A percentile compares a stretch with the other conserved stretches of the same genome.
phyloP scores from a whole-genome alignment of 371 early-diverging fungal genomes.

The Rhizopus microsporus region DNA sequence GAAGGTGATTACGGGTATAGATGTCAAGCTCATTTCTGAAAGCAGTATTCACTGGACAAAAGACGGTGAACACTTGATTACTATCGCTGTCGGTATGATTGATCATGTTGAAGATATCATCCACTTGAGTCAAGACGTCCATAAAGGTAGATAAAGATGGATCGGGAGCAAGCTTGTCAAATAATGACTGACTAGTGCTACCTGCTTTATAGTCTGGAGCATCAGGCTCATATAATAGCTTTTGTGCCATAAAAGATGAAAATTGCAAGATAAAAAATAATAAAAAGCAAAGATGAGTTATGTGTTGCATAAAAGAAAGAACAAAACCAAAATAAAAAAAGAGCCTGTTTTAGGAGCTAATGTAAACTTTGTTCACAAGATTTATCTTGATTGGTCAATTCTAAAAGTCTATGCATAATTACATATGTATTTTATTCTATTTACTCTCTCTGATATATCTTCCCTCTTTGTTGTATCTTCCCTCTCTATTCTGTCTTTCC shows the following conservation, averaged over 20 bases:
- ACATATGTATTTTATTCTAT: background rate
- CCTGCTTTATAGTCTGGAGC: conserved; percentile 35
- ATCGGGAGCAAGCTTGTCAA: conserved; percentile 51
- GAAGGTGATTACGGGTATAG: conserved; percentile 22
- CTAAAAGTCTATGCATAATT: too few relatives aligned
- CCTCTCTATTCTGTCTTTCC: background rate
- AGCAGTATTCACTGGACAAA: conserved; percentile 46
- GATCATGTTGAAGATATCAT: conserved; percentile 32
- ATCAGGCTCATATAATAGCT: conserved; percentile 39
- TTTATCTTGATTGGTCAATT: too few relatives aligned
- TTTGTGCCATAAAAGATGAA: conserved; percentile 9
- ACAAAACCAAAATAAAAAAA: too few relatives aligned
- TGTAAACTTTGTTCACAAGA: too few relatives aligned
- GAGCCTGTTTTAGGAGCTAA: background rate
- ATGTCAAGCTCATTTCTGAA: conserved; percentile 25
- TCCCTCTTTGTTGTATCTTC: background rate
- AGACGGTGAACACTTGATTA: conserved; percentile 28
- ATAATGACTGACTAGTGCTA: conserved; percentile 31
- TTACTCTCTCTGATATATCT: background rate
- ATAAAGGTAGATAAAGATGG: conserved; percentile 46
- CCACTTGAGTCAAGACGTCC: conserved; percentile 42
- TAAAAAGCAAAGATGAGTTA: conserved; percentile 9
- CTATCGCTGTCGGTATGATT: conserved; percentile 28
- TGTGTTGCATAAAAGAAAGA: conserved; percentile 5
- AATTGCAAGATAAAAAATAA: background rate